Percentiles rank a stretch among this genome's conserved stretches.
Conservation (phyloP, 2,329 filamentous ascomycete genomes). For the Diplodia mutila region DNA sequence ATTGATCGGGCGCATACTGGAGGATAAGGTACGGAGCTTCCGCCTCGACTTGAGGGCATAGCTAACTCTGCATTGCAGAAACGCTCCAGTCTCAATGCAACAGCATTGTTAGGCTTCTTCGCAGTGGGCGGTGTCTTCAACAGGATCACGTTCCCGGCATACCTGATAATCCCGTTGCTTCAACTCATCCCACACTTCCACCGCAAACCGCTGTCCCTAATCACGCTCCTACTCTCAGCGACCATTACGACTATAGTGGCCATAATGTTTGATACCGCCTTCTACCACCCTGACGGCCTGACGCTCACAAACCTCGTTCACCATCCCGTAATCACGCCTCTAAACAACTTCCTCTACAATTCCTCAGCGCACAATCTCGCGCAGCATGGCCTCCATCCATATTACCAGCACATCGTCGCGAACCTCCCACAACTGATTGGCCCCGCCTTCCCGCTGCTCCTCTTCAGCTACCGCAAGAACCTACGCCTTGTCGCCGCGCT, state of each 20-base stretch:
- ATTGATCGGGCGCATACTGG: conserved; percentile 82
- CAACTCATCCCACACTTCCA: conserved; percentile 83
- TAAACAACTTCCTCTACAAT: conserved; percentile 60
- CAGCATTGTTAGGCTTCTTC: conserved; percentile 77
- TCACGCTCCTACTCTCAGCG: conserved; percentile 67
- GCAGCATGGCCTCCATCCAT: conserved; percentile 57
- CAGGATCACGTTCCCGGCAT: conserved; percentile 95
- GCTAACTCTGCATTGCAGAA: conserved; percentile 59
- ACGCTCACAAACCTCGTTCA: conserved; percentile 66
- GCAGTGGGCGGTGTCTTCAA: conserved; percentile 90
- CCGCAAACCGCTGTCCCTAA: conserved; percentile 67
- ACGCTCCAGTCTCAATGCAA: conserved; percentile 74
- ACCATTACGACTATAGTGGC: conserved; percentile 71
- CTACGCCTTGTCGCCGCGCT: conserved; percentile 73
- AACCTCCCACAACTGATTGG: conserved; percentile 59
- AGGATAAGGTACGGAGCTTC: conserved; percentile 66
- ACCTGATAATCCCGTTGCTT: conserved; percentile 80
- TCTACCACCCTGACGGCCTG: conserved; percentile 68
- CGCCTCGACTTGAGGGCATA: conserved; percentile 29
- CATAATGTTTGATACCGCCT: conserved; percentile 80
- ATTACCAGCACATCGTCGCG: conserved; percentile 55
- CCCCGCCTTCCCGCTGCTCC: conserved; percentile 53
- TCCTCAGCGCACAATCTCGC: conserved; percentile 53
- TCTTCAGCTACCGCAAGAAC: conserved; percentile 56
- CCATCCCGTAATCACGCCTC: conserved; percentile 55